Evolutionary conservation across 495 filamentous ascomycete species (phyloP).

Genomic region (Ramalina intermedia): DNA sequence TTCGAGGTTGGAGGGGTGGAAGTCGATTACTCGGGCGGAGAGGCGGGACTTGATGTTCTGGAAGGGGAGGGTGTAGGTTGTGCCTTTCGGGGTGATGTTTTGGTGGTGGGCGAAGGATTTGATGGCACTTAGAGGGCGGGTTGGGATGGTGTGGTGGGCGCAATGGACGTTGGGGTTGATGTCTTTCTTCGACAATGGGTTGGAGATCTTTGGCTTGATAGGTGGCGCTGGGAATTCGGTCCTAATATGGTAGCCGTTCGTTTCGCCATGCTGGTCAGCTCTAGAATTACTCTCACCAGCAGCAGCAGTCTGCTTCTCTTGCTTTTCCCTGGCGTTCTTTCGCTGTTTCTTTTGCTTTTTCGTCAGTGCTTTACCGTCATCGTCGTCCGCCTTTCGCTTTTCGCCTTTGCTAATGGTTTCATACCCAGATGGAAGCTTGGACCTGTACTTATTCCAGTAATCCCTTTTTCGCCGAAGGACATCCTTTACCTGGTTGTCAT

Average conservation of each 20-base stretch:
- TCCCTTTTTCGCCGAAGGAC: conserved; percentile 47
- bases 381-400: neutral
- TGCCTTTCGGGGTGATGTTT: conserved; percentile 28
- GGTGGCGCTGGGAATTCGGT: neutral
- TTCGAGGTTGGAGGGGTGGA: conserved; percentile 53
- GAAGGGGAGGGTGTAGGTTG: conserved; percentile 45
- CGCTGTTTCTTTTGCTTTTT: conserved; percentile 19
- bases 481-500: conserved; percentile 42
- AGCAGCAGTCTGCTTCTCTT: conserved; percentile 18
- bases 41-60: conserved; percentile 57
- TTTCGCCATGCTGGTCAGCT: neutral
- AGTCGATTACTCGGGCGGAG: conserved; percentile 65
- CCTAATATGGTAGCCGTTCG: neutral
- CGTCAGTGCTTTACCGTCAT: conserved; percentile 17
- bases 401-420: conserved; percentile 16
- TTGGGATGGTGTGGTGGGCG: conserved; percentile 17
- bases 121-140: conserved; percentile 28
- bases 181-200: conserved; percentile 17
- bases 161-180: conserved; percentile 19
- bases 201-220: neutral
- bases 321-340: conserved; percentile 19
- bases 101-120: conserved; percentile 24
- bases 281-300: neutral
- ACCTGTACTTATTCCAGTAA: conserved; percentile 41
- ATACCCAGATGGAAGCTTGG: conserved; percentile 21